Evolutionary conservation across 495 filamentous ascomycete species (phyloP).

Genomic region (Sphaerosporella brunnea): DNA sequence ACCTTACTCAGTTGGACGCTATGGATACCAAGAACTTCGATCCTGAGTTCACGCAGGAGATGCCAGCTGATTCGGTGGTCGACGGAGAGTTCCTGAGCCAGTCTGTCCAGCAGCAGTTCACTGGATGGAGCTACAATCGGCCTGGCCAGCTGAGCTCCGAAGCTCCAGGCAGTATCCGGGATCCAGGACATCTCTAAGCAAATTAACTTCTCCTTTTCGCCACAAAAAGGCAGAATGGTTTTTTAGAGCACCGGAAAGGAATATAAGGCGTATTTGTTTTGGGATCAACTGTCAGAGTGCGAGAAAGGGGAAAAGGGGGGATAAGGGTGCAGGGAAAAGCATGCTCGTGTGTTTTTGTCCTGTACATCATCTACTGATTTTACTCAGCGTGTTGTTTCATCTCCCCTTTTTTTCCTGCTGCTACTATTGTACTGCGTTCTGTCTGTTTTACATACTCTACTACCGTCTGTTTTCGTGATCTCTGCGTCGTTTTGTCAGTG

Average conservation of each 20-base stretch:
- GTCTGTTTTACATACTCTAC: too few relatives aligned
- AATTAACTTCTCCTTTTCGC: too few relatives aligned
- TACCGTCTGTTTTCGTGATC: too few relatives aligned
- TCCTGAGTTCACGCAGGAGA: conserved; percentile 72
- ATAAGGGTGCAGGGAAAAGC: background rate
- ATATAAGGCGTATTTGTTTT: background rate
- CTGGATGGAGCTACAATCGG: conserved; percentile 91
- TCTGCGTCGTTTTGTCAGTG: too few relatives aligned
- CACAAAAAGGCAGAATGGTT: too few relatives aligned
- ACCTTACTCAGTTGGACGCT: conserved; percentile 44
- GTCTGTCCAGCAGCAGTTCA: conserved; percentile 90
- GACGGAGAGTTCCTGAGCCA: conserved; percentile 81
- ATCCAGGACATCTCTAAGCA: conserved; percentile 36
- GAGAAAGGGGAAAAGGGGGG: background rate
- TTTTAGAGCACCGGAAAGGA: background rate
- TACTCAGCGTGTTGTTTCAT: too few relatives aligned
- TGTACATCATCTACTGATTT: too few relatives aligned
- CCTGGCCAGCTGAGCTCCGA: conserved; percentile 86
- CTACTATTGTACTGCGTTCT: too few relatives aligned
- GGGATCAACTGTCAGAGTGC: background rate
- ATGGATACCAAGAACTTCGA: conserved; percentile 90
- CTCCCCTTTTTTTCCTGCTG: too few relatives aligned
- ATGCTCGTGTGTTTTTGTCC: too few relatives aligned
- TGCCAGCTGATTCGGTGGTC: conserved; percentile 79
- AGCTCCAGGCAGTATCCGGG: conserved; percentile 61